phyloP scores from a whole-genome alignment of 2,329 filamentous ascomycete genomes.

The Colletotrichum plurivorum region DNA sequence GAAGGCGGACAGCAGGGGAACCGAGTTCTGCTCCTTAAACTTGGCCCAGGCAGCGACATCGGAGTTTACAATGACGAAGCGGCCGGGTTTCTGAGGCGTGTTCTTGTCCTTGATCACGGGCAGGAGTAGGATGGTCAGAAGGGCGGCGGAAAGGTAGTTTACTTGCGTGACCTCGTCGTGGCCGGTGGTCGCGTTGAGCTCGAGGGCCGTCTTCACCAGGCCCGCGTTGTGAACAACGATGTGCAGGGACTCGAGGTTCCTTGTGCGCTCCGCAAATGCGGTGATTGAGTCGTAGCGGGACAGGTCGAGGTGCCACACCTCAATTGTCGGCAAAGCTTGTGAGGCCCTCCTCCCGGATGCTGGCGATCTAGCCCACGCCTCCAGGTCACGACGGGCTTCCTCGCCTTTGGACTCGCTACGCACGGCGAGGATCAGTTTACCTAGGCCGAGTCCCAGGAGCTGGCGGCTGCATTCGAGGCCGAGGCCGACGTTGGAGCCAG shows the following conservation, averaged over 20 bases:
- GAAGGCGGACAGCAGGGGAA: conserved; percentile 42
- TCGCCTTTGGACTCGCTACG: conserved; percentile 49
- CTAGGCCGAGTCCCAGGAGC: conserved; percentile 41
- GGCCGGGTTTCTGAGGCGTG: conserved; percentile 41
- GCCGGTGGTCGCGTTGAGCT: conserved; percentile 46
- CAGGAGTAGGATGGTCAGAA: conserved; percentile 51
- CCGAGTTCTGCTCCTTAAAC: conserved; percentile 42
- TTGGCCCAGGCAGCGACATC: conserved; percentile 43
- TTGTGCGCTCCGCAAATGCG: conserved; percentile 52
- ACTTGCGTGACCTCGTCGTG: conserved; percentile 58
- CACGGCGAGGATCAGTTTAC: conserved; percentile 52
- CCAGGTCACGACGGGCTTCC: conserved; percentile 26
- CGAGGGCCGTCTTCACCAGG: conserved; percentile 33
- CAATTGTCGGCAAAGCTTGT: conserved; percentile 40
- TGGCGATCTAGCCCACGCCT: background rate
- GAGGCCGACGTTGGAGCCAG: conserved; percentile 46
- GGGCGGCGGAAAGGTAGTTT: conserved; percentile 53
- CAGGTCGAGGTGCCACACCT: conserved; percentile 55
- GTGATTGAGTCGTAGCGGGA: conserved; percentile 55
- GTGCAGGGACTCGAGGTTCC: conserved; percentile 53
- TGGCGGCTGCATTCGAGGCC: conserved; percentile 45
- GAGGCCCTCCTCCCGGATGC: background rate
- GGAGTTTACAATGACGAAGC: conserved; percentile 49
- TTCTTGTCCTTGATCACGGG: conserved; percentile 49
- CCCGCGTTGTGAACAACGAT: conserved; percentile 54